Conservation (phyloP, 129 eudicot genomes). For the Flaveria ramosissima region DNA sequence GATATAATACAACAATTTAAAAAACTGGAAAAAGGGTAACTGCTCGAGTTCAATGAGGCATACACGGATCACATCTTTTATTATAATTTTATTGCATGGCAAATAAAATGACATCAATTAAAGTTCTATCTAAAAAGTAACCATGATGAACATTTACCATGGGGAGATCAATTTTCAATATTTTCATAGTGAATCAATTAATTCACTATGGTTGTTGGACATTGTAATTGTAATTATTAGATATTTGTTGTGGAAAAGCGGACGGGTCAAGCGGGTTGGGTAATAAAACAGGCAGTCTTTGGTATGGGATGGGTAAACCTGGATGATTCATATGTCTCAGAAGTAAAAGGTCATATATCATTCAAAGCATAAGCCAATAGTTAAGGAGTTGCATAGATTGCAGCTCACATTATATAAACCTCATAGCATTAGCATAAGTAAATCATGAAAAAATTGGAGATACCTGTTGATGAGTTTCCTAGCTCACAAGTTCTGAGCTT, state of each 20-base stretch:
- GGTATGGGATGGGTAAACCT: not conserved
- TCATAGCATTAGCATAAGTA: too few relatives aligned
- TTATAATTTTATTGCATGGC: not conserved
- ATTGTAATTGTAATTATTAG: not conserved
- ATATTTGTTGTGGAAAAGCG: not conserved
- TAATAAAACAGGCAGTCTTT: not conserved
- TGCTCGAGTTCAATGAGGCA: not conserved
- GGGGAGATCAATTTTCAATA: not conserved
- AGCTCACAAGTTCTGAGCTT: conserved; percentile 13
- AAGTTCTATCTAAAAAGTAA: not conserved
- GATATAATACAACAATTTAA: not conserved
- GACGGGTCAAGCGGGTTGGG: not conserved
- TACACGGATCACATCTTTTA: not conserved
- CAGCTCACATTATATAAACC: too few relatives aligned
- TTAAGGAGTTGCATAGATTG: too few relatives aligned
- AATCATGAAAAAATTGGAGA: conserved; percentile 3
- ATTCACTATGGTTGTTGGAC: conserved; percentile 1
- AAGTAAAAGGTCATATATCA: not conserved
- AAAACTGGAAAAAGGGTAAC: not conserved
- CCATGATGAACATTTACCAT: not conserved
- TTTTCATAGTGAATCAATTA: not conserved
- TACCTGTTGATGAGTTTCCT: conserved; percentile 37
- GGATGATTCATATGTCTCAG: not conserved
- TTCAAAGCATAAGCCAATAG: not conserved
- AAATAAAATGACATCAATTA: not conserved